Evolutionary conservation across 768 basidiomycete genomes (phyloP).

Genomic region (Kondoa subrosea): DNA sequence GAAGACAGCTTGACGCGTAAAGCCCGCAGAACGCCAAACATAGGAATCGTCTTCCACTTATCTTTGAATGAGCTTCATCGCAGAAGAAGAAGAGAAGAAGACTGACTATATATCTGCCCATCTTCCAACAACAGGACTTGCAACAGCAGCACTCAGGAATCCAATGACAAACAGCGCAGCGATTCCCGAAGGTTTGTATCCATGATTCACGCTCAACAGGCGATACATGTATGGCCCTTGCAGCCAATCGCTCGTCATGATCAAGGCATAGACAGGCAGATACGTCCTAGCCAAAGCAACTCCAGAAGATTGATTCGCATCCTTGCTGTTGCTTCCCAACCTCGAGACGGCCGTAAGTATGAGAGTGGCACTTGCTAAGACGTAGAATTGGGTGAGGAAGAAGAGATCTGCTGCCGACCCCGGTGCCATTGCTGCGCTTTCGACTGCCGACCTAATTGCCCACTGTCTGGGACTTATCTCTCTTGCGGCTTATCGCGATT

Average conservation of each 20-base stretch:
- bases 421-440: neutral
- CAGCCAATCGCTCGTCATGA: constrained; percentile 59
- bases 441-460: too few species aligned
- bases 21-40: constrained; percentile 57
- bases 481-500: too few species aligned
- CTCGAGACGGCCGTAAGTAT: neutral
- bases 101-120: constrained; percentile 63
- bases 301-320: neutral
- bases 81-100: neutral
- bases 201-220: constrained; percentile 46
- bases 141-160: constrained; percentile 51
- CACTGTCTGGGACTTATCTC: too few species aligned
- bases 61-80: constrained; percentile 1
- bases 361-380: neutral
- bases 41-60: constrained; percentile 49
- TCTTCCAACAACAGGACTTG: constrained; percentile 53
- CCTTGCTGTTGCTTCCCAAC: neutral
- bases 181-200: constrained; percentile 44
- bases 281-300: constrained; percentile 2
- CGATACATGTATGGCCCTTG: constrained; percentile 67
- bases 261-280: constrained; percentile 45
- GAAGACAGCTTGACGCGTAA: constrained; percentile 46
- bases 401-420: neutral
- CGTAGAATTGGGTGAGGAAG: neutral
- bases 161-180: constrained; percentile 62